Evolutionary conservation across 2,329 filamentous ascomycete genomes (phyloP).

Genomic region (Lachnellula cervina): DNA sequence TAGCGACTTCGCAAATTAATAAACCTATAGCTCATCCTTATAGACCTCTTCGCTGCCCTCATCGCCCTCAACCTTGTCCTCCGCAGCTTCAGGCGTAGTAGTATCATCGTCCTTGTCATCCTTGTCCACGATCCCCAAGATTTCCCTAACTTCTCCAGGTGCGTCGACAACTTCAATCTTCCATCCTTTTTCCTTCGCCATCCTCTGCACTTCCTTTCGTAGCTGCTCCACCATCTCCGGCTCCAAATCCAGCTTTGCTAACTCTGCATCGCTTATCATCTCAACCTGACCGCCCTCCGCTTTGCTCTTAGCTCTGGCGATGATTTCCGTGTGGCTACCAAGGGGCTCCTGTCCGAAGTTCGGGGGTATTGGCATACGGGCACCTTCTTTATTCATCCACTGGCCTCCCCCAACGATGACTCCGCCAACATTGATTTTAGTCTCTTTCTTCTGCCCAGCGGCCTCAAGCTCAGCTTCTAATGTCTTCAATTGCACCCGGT

Average conservation of each 20-base stretch:
- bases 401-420: conserved; percentile 27
- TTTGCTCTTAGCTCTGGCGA: conserved; percentile 22
- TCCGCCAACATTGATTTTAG: conserved; percentile 28
- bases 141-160: conserved; percentile 53
- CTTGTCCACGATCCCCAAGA: conserved; percentile 64
- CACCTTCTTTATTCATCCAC: conserved; percentile 27
- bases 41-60: conserved; percentile 48
- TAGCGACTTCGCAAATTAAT: not conserved
- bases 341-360: conserved; percentile 52
- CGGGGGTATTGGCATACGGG: conserved; percentile 26
- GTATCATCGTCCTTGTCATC: conserved; percentile 46
- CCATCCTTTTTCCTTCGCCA: conserved; percentile 71
- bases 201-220: conserved; percentile 59
- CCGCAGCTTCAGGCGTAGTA: conserved; percentile 24
- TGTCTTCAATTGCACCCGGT: conserved; percentile 37
- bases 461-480: conserved; percentile 19
- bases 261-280: conserved; percentile 56
- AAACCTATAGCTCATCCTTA: conserved; percentile 46
- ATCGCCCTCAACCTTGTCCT: conserved; percentile 32
- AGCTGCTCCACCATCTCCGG: conserved; percentile 65
- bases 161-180: conserved; percentile 74
- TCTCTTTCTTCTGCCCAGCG: conserved; percentile 36
- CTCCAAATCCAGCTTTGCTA: conserved; percentile 55
- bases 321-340: conserved; percentile 36
- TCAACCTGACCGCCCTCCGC: conserved; percentile 28